Percentiles rank a stretch among this genome's conserved stretches.
phyloP scores from a whole-genome alignment of 2,329 filamentous ascomycete genomes.

The Fusarium praegraminearum region DNA sequence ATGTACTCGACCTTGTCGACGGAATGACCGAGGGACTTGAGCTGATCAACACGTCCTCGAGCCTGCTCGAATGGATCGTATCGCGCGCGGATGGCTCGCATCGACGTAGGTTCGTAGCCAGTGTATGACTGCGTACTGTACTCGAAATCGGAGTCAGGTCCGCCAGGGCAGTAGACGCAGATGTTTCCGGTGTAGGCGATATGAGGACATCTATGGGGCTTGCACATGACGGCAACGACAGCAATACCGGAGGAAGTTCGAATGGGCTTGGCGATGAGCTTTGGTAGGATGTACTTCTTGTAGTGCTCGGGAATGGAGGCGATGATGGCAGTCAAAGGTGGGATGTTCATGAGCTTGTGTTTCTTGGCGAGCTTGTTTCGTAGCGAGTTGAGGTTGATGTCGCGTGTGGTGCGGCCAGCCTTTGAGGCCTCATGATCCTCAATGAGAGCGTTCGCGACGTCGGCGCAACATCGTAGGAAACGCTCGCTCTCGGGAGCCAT shows the following conservation, averaged over 20 bases:
- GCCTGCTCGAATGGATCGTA: conserved; percentile 99
- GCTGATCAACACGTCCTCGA: conserved; percentile 93
- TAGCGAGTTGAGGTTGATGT: conserved; percentile 92
- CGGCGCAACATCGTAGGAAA: conserved; percentile 92
- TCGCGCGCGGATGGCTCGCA: conserved; percentile 95
- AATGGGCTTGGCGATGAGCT: conserved; percentile 96
- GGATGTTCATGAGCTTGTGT: conserved; percentile 87
- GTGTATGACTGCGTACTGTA: conserved; percentile 99
- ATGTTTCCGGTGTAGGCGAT: conserved; percentile 99
- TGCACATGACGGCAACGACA: conserved; percentile 99
- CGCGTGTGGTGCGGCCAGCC: conserved; percentile 79
- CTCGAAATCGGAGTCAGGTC: conserved; percentile 98
- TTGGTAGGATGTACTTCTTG: conserved; percentile 98
- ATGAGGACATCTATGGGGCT: conserved; percentile 96
- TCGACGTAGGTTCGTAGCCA: conserved; percentile 97
- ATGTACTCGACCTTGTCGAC: conserved; percentile 99
- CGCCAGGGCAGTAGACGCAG: conserved; percentile 97
- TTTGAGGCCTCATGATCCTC: conserved; percentile 89
- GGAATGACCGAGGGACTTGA: conserved; percentile 93
- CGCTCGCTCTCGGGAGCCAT: conserved; percentile 93
- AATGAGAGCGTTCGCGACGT: conserved; percentile 93
- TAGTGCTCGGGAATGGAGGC: conserved; percentile 99
- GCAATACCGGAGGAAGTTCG: conserved; percentile 96
- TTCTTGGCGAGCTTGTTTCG: conserved; percentile 92
- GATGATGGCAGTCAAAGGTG: conserved; percentile 95